phyloP scores from a whole-genome alignment of 2,329 filamentous ascomycete species.

The Gnomoniopsis sp. region DNA sequence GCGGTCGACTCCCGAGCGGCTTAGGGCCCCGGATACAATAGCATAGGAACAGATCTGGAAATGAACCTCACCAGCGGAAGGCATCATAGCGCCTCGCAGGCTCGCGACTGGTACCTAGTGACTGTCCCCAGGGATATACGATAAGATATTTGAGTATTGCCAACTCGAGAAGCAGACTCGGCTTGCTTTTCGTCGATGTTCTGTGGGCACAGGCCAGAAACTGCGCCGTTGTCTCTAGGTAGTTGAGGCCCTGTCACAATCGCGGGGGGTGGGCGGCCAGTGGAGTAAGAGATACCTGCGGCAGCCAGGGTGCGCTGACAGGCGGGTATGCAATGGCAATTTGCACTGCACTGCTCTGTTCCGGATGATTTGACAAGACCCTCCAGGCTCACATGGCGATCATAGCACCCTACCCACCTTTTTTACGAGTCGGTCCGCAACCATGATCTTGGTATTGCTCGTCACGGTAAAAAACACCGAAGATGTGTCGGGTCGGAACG shows the following conservation, averaged over 20 bases:
- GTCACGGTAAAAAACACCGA: too few relatives aligned
- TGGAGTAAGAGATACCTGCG: background rate
- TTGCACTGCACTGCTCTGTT: background rate
- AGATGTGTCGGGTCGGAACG: too few relatives aligned
- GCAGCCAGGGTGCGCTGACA: conserved; percentile 1
- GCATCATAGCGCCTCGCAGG: background rate
- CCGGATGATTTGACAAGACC: background rate
- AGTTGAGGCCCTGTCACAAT: background rate
- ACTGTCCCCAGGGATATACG: too few relatives aligned
- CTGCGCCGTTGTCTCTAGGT: background rate
- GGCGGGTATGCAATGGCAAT: conserved; percentile 5
- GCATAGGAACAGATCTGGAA: background rate
- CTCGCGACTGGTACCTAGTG: background rate
- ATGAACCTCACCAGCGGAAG: background rate
- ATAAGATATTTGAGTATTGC: too few relatives aligned
- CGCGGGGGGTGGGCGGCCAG: background rate
- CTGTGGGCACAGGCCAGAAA: too few relatives aligned
- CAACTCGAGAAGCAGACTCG: background rate
- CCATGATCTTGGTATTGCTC: too few relatives aligned
- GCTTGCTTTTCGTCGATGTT: background rate
- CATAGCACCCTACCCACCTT: background rate
- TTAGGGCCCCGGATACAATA: background rate
- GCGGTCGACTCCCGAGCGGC: conserved; percentile 9
- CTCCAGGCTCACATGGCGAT: background rate
- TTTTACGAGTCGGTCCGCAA: too few relatives aligned